Base-by-base conservation (phyloP, 1,284 basidiomycete genomes). In the Boletus smithii region DNA sequence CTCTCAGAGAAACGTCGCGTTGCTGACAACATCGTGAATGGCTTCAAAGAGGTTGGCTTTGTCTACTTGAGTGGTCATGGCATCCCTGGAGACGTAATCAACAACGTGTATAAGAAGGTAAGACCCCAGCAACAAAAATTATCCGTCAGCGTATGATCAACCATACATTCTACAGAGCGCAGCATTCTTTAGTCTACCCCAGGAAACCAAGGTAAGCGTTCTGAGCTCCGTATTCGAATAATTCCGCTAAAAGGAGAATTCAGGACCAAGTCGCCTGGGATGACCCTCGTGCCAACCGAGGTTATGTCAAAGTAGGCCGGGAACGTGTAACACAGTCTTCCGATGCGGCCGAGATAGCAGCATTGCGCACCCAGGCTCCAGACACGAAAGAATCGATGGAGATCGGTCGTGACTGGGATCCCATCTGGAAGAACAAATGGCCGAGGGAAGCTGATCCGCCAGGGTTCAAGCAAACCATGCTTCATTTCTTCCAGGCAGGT, bases 311-410 rank as follows among this genome's bases (percentile, higher is more conserved):
- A 53, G 71, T 86, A 38, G 90, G 91, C 13, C 78, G 90, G 17
- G 91, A 93, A 62, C 82, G 85, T 26, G 85, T 90, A 24, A 88
- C 87, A 0, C 85, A 88, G 54, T 83, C 83, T 34, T 72, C 75
- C 23, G 79, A 88, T 65, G 73, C 79, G 5, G 68, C 72, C n/a
- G 88, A 91, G 67, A 91, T 93, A 54, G 84, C 82, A 31, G 66
- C 75, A 27, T 70, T 92, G 16, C 83, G 90, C 20, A 72, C 72
- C 44, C 80, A 79, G 53, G 80, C 88, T 0, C 90, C 90, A 0
- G 88, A 91, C 61, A 82, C 70, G 67, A 91, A 92, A 65, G 89
- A 92, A 65, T 74, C 79, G 13, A 89, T 92, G 80, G 90, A 93
- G 65, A 91, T 92, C 46, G 88, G 89, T 17, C 75, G 84, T 23